Base-by-base conservation (phyloP, 2,329 filamentous ascomycete species). In the Cytospora mali region DNA sequence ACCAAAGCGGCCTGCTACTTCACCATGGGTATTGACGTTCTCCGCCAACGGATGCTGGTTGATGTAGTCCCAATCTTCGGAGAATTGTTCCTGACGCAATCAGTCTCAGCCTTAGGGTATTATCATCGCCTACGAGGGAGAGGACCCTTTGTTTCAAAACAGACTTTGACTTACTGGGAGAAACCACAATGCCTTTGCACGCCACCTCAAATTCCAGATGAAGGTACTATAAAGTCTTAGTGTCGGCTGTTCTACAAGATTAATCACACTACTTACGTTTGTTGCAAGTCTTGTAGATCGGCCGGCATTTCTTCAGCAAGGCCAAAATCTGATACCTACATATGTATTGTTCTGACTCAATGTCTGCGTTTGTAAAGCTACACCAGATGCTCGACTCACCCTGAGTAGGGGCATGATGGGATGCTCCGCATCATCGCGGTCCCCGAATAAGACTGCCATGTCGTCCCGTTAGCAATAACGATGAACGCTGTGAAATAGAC, bases 291-390 rank as follows among this genome's bases (percentile, higher is more conserved):
- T 18, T 33, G 11, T 16, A 33, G 1, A 14, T 21, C 23, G 9
- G 28, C 29, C 14, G 51, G 28, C 18, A 54, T 35, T 9, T 31
- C 14, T 13, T 18, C 7, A 13, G 51, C 23, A 18, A 33, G 25
- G 18, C 51, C 51, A 33, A 54, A 54, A 18, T 54, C 28, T 29
- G 51, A 14, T 9, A 54, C 51, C 50, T 52, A n/a, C n/a, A n/a
- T n/a, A n/a, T n/a, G n/a, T n/a, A n/a, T 9, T 29, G 27, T 29
- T 25, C 25, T 13, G 3, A 18, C 18, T 29, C 9, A 29, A 28
- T n/a, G 16, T 10, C 25, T n/a, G 2, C 9, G 18, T n/a, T 23
- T 27, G n/a, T 4, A 29, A 5, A 31, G 6, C 7, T 11, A 14
- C 9, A 9, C 7, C 11, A 5, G 11, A 3, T 29, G 18, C 31